Base-by-base conservation (phyloP, 257 asterid species). In the Anisodus acutangulus region DNA sequence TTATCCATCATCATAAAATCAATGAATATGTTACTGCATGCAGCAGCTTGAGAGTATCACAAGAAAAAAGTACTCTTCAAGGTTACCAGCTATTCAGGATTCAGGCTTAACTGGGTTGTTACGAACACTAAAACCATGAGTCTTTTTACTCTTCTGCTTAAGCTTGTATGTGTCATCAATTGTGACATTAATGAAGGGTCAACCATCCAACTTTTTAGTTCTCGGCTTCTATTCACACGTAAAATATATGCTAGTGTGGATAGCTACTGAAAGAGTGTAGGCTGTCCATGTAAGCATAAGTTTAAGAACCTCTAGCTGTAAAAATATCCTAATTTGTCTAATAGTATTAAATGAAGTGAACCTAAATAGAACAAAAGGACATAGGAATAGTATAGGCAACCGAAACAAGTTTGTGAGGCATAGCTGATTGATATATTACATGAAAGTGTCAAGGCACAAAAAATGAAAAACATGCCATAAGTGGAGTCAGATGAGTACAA, bases 71-170 rank as follows among this genome's bases (percentile, higher is more conserved):
- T 26, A 53, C 12, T 26, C 47, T 31, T 13, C 19, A 11, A 26
- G 64, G 64, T 26, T 51, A 78, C 81, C 81, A 78, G 81, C 26
- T 78, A 51, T 76, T 76, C 6, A 0, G 63, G 45, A 74, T 74
- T 74, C 59, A 72, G 80, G 80, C 60, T 72, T 19, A 47, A 19
- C 19, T 47, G n/a, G 60, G n/a, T 72, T 47, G 41, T 72, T 72
- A 47, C n/a, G 11, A 45, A 47, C n/a, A 72, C 47, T 47, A 47
- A n/a, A 47, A 47, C 1, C 60, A 72, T 9, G 59, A n/a, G 41
- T 19, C 26, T 12, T 13, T 47, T 17, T 45, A 45, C 3, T 72
- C 59, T 72, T 72, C 31, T 72, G n/a, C 59, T 19, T 72, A 31
- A 31, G 2, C 1, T 31, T 31, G 41, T 2, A 72, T 47, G 60